Evolutionary conservation across 2,329 filamentous ascomycete species (phyloP), one percentile per base, ranked within the genome.

Genomic region (Magnaporthiopsis incrustans): DNA sequence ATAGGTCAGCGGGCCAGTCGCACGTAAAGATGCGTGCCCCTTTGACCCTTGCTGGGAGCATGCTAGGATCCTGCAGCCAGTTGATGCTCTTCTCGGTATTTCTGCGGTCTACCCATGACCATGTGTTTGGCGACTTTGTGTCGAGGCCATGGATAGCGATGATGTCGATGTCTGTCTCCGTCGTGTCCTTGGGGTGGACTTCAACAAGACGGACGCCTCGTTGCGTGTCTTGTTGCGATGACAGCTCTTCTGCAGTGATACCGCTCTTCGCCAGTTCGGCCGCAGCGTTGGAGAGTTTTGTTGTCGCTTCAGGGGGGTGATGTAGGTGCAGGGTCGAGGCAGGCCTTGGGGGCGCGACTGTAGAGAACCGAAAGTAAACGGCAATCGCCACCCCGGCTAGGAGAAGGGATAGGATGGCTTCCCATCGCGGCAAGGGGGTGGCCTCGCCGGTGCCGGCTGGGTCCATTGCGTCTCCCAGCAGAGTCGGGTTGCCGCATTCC

Each of bases 91-190:
- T n/a, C 15, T 44, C 38, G 26, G 60, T 59, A 61, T 63, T 14
- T 38, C 8, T 12, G 58, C 14, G 33, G 59, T 63, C 35, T 27
- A 64, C 65, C 67, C 67, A 71, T 58, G 60, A 68, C 72, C 70
- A 74, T 4, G 72, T 73, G 27, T 71, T 69, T 4, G 67, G 70
- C 56, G 71, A 72, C n/a, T 67, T 67, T 12, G 71, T 72, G 62
- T 74, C 35, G 35, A 38, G 35, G 35, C 35, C 35, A 38, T 38
- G 35, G 35, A 38, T 38, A 38, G 35, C 35, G 57, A 68, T 66
- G 25, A 69, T 69, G 63, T 69, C 65, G 53, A 68, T 65, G 64
- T 67, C 63, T 4, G 65, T 66, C n/a, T 64, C 64, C 11, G 60
- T 27, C 26, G 66, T 59, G 44, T 61, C 59, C 18, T 30, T 27